Conservation (phyloP, 2,329 filamentous ascomycete genomes). For the Arachnomyces sp. region DNA sequence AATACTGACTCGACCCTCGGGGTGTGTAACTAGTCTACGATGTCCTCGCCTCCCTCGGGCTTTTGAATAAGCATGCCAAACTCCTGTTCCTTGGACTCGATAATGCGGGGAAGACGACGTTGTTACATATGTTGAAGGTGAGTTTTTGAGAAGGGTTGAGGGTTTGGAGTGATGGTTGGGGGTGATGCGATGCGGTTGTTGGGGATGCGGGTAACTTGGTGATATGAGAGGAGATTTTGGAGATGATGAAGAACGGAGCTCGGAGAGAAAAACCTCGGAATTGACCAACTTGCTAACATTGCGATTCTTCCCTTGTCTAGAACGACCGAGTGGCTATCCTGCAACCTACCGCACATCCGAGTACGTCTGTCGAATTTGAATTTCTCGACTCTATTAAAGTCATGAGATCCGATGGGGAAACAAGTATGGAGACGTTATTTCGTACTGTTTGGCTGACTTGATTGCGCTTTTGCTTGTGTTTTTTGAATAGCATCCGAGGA, state of each 20-base stretch:
- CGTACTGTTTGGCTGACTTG: background rate
- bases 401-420: background rate
- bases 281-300: conserved; percentile 9
- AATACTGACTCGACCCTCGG: conserved; percentile 9
- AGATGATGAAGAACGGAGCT: no score
- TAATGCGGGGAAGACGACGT: conserved; percentile 89
- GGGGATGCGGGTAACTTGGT: background rate
- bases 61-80: conserved; percentile 95
- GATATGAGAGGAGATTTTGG: background rate
- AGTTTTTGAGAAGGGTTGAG: conserved; percentile 22
- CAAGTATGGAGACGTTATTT: no score
- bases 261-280: conserved; percentile 1
- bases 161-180: background rate
- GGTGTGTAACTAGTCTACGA: conserved; percentile 62
- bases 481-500: conserved; percentile 68
- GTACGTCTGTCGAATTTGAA: conserved; percentile 44
- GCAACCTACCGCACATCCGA: conserved; percentile 84
- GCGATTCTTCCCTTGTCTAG: conserved; percentile 35
- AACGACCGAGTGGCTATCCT: conserved; percentile 90
- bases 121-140: conserved; percentile 93
- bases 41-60: conserved; percentile 74
- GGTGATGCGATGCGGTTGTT: conserved; percentile 1
- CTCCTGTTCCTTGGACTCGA: conserved; percentile 87
- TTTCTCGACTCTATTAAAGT: background rate
- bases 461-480: conserved; percentile 6